Evolutionary conservation across 371 early-diverging fungal genomes (phyloP), one percentile per base, ranked within the genome.

Genomic region (Mortierella sp.): DNA sequence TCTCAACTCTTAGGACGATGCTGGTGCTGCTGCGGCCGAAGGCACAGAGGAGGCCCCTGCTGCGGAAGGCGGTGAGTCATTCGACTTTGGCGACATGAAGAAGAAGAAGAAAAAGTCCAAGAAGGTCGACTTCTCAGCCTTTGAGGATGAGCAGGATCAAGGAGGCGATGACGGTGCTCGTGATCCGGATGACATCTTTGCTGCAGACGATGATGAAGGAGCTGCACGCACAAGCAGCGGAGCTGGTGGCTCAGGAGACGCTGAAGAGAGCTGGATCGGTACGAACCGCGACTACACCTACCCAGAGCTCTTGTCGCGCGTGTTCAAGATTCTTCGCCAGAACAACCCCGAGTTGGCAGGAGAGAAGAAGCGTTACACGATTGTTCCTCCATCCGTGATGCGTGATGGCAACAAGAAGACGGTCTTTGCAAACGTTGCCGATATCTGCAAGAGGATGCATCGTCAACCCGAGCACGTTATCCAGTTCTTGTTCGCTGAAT

Each of bases 401-500:
- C 88, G 95, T 57, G 99, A 98, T 81, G 98, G 99, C 51, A 92
- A 90, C 83, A 97, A 96, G 87, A 97, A 97, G 86, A 94, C 96
- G 19, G 86, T 91, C 44, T 99, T 99, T 85, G 95, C 93, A 65
- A 99, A 99, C 80, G 87, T 98, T 19, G 88, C 91, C 57, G 98
- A 98, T 72, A 96, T 97, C 63, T 91, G 92, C 80, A 92, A 91
- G 78, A 84, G 95, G 71, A 95, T 98, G 91, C 93, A 95, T 80
- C 94, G 99, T 79, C 89, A 93, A 54, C 92, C 95, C 21, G 97
- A 98, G 43, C 99, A 99, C 85, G 87, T 99, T 39, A 96, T 96
- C 78, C 96, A 97, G 81, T 99, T 92, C 86, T 87, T 99, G 78
- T 98, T 95, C 81, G 93, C 97, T 46, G 99, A 99, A 88, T 88